These are phyloP conservation scores for Metarhizium anisopliae DNA, from an alignment of 2,329 filamentous ascomycete genomes.

Conservation along the genomic window DNA sequence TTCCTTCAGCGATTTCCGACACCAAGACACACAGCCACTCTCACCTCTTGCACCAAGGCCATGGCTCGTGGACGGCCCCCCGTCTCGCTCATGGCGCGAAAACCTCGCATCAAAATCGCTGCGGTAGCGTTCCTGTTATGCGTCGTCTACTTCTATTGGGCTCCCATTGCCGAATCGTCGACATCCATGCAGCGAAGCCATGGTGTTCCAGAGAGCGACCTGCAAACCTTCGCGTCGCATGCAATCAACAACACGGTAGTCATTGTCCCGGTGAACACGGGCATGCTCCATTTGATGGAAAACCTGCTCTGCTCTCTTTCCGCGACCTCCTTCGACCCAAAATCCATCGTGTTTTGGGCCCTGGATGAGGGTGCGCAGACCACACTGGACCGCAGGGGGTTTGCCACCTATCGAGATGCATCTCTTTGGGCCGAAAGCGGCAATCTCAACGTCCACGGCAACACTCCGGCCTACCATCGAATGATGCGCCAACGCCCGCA, in stretches of 20 bases:
- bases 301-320: conserved; percentile 2
- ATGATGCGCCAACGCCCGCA: conserved; percentile 1
- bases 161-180: neutral
- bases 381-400: neutral
- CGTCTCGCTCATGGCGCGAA: neutral
- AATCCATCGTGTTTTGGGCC: neutral
- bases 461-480: neutral
- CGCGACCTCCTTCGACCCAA: neutral
- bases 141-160: neutral
- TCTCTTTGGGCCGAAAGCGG: neutral
- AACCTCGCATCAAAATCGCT: neutral
- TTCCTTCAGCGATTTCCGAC: too few species aligned
- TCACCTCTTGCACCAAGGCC: neutral
- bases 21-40: too few species aligned
- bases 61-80: neutral
- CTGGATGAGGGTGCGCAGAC: neutral
- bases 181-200: neutral
- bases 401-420: neutral
- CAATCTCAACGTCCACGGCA: neutral
- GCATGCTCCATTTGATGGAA: conserved; percentile 1
- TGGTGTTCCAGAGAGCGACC: neutral
- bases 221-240: neutral
- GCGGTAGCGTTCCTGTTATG: neutral
- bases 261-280: conserved; percentile 1
- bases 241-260: conserved; percentile 3